A percentile compares a stretch with the other conserved stretches of the same genome.
Evolutionary conservation across 1,284 basidiomycete species (phyloP).

Genomic region (Apiotrichum porosum): DNA sequence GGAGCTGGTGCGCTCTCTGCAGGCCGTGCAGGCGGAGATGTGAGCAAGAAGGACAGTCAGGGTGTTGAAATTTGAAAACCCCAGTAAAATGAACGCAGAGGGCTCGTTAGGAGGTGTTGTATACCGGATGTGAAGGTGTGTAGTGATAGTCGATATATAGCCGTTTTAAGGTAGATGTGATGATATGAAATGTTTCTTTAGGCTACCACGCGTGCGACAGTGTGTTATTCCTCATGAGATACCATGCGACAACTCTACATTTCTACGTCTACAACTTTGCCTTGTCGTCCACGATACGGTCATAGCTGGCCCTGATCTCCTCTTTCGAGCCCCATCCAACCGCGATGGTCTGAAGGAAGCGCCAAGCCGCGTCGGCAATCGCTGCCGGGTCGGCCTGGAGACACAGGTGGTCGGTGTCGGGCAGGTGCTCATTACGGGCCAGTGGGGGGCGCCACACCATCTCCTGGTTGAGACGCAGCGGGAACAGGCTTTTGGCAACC

Average conservation of each 20-base stretch:
- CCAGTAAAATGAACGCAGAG: too few species aligned
- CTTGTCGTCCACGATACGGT: background rate
- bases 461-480: constrained; percentile 24
- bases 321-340: background rate
- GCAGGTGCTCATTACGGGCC: constrained; percentile 29
- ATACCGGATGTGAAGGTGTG: too few species aligned
- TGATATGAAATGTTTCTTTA: too few species aligned
- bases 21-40: too few species aligned
- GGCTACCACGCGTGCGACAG: too few species aligned
- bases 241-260: background rate
- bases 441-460: constrained; percentile 32
- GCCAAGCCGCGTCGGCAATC: constrained; percentile 26
- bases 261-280: background rate
- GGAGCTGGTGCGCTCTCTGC: too few species aligned
- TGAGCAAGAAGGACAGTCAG: too few species aligned
- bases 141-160: too few species aligned
- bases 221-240: too few species aligned
- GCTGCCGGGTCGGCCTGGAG: constrained; percentile 35
- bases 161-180: too few species aligned
- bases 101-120: too few species aligned
- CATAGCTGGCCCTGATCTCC: background rate
- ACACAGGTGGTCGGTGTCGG: constrained; percentile 23
- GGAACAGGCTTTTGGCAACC: constrained; percentile 25
- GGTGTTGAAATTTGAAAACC: too few species aligned
- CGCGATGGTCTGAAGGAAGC: constrained; percentile 23